Evolutionary conservation across 805 yeast species (phyloP).

Genomic region (Pichia manshurica): DNA sequence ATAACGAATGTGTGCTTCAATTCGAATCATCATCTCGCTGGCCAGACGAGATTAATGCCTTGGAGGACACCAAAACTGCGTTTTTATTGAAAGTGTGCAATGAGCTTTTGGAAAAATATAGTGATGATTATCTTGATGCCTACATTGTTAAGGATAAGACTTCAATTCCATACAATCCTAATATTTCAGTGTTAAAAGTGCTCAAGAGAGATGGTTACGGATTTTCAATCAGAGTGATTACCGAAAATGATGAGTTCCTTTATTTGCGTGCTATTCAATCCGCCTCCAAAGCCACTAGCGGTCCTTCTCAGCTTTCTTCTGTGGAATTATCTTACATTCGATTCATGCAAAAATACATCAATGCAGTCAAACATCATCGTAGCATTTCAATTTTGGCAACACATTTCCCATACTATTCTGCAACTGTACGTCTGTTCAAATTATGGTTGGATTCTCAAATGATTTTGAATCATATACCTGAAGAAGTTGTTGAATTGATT

Average conservation of each 20-base stretch:
- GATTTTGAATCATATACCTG: slow-evolving; percentile 62
- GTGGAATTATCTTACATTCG: slow-evolving; percentile 58
- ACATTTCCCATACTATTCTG: slow-evolving; percentile 65
- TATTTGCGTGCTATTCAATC: slow-evolving; percentile 68
- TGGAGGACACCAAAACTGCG: slow-evolving; percentile 89
- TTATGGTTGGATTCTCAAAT: slow-evolving; percentile 85
- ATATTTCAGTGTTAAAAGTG: slow-evolving; percentile 53
- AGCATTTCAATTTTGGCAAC: slow-evolving; percentile 65
- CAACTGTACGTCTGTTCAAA: slow-evolving; percentile 80
- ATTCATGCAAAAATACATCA: slow-evolving; percentile 61
- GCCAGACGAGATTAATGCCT: slow-evolving; percentile 87
- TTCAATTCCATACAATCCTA: slow-evolving; percentile 58
- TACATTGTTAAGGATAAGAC: slow-evolving; percentile 59
- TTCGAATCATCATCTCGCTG: slow-evolving; percentile 87
- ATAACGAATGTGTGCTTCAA: slow-evolving; percentile 76
- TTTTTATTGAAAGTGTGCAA: slow-evolving; percentile 66
- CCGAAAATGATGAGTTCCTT: slow-evolving; percentile 78
- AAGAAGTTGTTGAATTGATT: slow-evolving; percentile 75
- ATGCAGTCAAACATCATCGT: slow-evolving; percentile 74
- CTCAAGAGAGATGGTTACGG: slow-evolving; percentile 89
- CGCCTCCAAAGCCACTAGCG: slow-evolving; percentile 29
- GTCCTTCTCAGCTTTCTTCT: slow-evolving; percentile 51
- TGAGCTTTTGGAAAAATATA: slow-evolving; percentile 36
- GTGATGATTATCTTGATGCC: slow-evolving; percentile 37
- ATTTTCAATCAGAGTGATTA: slow-evolving; percentile 66